Evolutionary conservation across 2,329 filamentous ascomycete species (phyloP).

Genomic region (Arthrobotrys entomopaga): DNA sequence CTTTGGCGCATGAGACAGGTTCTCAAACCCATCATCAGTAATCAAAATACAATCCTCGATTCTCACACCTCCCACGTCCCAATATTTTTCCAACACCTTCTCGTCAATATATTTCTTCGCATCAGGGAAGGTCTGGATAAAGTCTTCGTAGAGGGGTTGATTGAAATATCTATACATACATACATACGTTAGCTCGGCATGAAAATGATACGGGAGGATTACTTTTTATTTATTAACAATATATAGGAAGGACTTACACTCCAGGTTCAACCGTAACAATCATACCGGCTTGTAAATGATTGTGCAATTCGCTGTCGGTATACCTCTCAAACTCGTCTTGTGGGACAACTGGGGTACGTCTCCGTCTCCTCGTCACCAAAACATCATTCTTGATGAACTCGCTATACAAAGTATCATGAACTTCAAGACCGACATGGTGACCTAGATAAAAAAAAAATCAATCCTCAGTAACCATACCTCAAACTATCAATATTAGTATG

Average conservation of each 20-base stretch:
- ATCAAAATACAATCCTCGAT: slow-evolving; percentile 93
- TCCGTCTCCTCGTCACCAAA: slow-evolving; percentile 68
- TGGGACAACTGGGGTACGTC: slow-evolving; percentile 76
- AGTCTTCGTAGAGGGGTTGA: slow-evolving; percentile 76
- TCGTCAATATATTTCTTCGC: slow-evolving; percentile 74
- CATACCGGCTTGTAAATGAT: slow-evolving; percentile 69
- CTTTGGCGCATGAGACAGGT: slow-evolving; percentile 83
- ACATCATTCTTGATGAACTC: slow-evolving; percentile 34
- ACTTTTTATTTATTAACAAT: no score
- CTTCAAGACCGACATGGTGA: slow-evolving; percentile 74
- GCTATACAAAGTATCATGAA: slow-evolving; percentile 66
- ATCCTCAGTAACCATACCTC: not conserved
- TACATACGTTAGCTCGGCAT: not conserved
- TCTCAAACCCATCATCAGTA: slow-evolving; percentile 80
- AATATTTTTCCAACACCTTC: slow-evolving; percentile 74
- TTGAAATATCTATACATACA: slow-evolving; percentile 71
- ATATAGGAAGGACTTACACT: slow-evolving; percentile 64
- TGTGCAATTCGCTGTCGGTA: slow-evolving; percentile 29
- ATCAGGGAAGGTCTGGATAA: slow-evolving; percentile 69
- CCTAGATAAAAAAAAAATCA: slow-evolving; percentile 58
- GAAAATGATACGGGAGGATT: no score
- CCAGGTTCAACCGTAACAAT: slow-evolving; percentile 84
- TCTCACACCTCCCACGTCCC: slow-evolving; percentile 83
- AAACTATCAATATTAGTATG: not conserved
- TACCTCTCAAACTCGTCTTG: slow-evolving; percentile 38